These are phyloP conservation scores for Acacia pycnantha DNA, from an alignment of 331 rosid species.

Conservation along the genomic window DNA sequence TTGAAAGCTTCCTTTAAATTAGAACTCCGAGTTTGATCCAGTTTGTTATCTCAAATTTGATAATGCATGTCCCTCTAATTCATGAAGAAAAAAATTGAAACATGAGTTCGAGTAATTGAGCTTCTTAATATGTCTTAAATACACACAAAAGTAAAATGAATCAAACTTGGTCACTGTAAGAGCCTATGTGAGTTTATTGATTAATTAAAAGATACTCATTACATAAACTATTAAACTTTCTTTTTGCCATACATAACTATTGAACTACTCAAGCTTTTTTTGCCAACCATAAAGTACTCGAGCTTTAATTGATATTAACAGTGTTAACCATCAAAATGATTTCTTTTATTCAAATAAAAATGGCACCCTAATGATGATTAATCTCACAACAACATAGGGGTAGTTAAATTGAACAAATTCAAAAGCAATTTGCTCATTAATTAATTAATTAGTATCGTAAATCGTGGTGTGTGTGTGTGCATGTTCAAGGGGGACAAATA, in stretches of 20 bases:
- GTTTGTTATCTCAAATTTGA: too few relatives aligned
- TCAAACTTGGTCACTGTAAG: too few relatives aligned
- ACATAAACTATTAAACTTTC: too few relatives aligned
- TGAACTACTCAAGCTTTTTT: background rate
- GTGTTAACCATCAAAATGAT: background rate
- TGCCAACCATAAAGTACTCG: background rate
- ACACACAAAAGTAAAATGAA: too few relatives aligned
- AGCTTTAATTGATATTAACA: background rate
- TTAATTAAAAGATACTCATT: background rate
- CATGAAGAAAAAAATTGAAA: too few relatives aligned
- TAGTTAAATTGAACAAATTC: background rate
- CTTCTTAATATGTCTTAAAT: too few relatives aligned
- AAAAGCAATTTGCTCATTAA: background rate
- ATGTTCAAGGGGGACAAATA: background rate
- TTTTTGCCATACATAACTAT: background rate
- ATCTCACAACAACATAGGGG: background rate
- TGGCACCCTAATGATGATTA: background rate
- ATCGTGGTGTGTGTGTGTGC: background rate
- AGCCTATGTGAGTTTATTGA: background rate
- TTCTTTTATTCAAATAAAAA: background rate
- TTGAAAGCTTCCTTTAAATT: too few relatives aligned
- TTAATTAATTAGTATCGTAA: background rate
- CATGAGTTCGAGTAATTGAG: too few relatives aligned
- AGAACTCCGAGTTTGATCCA: too few relatives aligned
- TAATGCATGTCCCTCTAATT: too few relatives aligned